Evolutionary conservation across 2,329 filamentous ascomycete species (phyloP).

Genomic region (Aspergillus fischeri): DNA sequence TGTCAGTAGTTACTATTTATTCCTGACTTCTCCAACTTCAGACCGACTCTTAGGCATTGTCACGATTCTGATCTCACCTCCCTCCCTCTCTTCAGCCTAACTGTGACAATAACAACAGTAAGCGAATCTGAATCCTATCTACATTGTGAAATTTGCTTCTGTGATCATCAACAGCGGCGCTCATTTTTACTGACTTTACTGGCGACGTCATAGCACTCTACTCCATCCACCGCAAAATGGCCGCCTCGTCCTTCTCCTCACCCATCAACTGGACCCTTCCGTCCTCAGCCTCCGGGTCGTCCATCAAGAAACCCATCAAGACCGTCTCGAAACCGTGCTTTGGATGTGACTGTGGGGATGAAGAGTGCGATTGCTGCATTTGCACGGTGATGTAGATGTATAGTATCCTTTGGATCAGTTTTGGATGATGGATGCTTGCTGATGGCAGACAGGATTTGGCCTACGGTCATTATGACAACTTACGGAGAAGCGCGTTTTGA

Average conservation of each 20-base stretch:
- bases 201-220: neutral
- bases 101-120: neutral
- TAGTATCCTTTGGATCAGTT: neutral
- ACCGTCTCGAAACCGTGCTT: slow-evolving; percentile 38
- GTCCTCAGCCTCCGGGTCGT: slow-evolving; percentile 31
- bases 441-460: neutral
- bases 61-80: neutral
- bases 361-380: slow-evolving; percentile 40
- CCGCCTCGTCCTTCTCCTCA: slow-evolving; percentile 17
- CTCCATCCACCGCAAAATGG: slow-evolving; percentile 7
- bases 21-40: neutral
- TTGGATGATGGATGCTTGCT: neutral
- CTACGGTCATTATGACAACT: neutral
- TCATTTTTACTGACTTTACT: neutral
- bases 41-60: neutral
- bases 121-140: neutral
- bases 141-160: neutral
- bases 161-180: neutral
- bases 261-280: slow-evolving; percentile 32
- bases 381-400: slow-evolving; percentile 37
- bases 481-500: neutral
- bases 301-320: slow-evolving; percentile 37
- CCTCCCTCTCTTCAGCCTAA: neutral
- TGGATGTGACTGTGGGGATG: slow-evolving; percentile 39
- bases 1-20: neutral